phyloP scores from a whole-genome alignment of 1,284 basidiomycete species.

The Clitocybe nebularis region DNA sequence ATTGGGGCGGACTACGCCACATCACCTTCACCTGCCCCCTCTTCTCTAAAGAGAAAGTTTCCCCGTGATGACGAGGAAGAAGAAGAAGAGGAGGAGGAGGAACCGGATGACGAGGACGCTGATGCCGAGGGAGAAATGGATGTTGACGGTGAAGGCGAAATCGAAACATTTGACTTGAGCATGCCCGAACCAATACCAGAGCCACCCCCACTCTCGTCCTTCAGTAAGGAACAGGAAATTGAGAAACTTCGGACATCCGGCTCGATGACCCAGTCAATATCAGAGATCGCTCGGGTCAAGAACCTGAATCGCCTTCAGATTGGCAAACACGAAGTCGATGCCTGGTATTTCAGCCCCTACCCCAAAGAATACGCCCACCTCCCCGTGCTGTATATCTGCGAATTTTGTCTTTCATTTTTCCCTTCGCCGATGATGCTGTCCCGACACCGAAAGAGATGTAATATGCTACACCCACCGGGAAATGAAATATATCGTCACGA shows the following conservation, averaged over 20 bases:
- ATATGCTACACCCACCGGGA: slow-evolving; percentile 92
- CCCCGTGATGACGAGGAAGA: slow-evolving; percentile 58
- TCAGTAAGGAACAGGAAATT: slow-evolving; percentile 97
- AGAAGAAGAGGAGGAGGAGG: slow-evolving; percentile 55
- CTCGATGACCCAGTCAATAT: slow-evolving; percentile 98
- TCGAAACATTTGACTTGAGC: slow-evolving; percentile 56
- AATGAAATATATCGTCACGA: slow-evolving; percentile 99
- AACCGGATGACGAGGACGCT: slow-evolving; percentile 53
- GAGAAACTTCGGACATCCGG: slow-evolving; percentile 97
- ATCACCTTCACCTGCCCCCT: slow-evolving; percentile 55
- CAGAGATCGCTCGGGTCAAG: slow-evolving; percentile 96
- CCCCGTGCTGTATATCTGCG: slow-evolving; percentile 95
- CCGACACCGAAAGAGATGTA: slow-evolving; percentile 91
- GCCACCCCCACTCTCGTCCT: slow-evolving; percentile 49
- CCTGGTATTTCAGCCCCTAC: slow-evolving; percentile 99
- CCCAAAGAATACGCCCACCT: slow-evolving; percentile 97
- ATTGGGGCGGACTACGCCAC: slow-evolving; percentile 35
- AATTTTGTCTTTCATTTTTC: slow-evolving; percentile 94
- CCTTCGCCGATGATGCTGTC: slow-evolving; percentile 84
- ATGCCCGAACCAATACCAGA: slow-evolving; percentile 39
- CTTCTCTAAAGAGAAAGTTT: slow-evolving; percentile 63
- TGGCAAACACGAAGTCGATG: slow-evolving; percentile 93
- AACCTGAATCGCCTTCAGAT: slow-evolving; percentile 97
- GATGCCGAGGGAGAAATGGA: slow-evolving; percentile 58
- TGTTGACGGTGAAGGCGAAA: slow-evolving; percentile 51